Evolutionary conservation across 2,329 filamentous ascomycete species (phyloP).

Genomic region (Fusarium protoensiforme): DNA sequence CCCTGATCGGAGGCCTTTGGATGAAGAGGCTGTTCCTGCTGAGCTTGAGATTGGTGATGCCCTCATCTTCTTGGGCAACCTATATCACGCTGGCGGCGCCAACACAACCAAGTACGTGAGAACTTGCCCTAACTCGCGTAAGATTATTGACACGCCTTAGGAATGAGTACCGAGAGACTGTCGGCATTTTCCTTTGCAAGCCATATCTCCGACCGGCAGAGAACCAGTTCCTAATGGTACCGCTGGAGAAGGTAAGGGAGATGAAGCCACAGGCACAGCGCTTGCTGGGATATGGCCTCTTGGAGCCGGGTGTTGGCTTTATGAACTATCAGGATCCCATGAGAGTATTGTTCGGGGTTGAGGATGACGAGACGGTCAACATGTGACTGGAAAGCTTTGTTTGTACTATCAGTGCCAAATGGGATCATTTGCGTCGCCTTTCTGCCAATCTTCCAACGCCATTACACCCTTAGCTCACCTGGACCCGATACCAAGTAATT

Average conservation of each 20-base stretch:
- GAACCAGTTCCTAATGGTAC: conserved; percentile 28
- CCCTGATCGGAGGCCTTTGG: conserved; percentile 48
- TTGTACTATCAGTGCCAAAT: neutral
- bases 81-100: conserved; percentile 54
- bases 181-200: conserved; percentile 26
- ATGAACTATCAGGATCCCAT: conserved; percentile 32
- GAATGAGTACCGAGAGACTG: conserved; percentile 17
- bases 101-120: conserved; percentile 45
- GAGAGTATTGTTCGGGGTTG: conserved; percentile 20
- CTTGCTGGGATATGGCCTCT: conserved; percentile 18
- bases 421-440: neutral
- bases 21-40: conserved; percentile 52
- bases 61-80: conserved; percentile 52
- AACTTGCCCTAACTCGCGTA: too few species aligned
- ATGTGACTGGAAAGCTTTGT: neutral
- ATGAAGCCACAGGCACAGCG: conserved; percentile 22
- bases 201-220: conserved; percentile 20
- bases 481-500: conserved; percentile 3
- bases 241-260: conserved; percentile 6
- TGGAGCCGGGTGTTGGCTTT: conserved; percentile 13
- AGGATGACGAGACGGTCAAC: conserved; percentile 23
- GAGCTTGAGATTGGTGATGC: conserved; percentile 55
- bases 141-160: rapidly evolving
- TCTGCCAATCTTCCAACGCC: neutral
- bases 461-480: neutral